These are phyloP conservation scores for Macrolepiota albuminosa DNA, from an alignment of 768 basidiomycete species.

Conservation along the genomic window DNA sequence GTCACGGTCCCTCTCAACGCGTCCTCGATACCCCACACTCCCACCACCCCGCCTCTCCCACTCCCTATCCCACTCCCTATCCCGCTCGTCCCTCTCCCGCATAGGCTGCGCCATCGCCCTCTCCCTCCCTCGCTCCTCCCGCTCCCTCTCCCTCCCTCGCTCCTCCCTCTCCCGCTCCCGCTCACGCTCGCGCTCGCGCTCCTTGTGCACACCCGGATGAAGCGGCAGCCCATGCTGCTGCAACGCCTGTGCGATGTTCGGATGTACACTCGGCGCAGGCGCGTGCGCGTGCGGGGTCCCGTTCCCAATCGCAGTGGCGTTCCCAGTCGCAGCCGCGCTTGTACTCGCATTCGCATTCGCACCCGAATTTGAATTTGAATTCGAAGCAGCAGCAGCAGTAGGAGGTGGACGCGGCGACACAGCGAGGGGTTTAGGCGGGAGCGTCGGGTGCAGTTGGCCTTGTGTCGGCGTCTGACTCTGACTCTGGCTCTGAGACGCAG, in stretches of 20 bases:
- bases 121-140: neutral
- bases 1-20: neutral
- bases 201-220: slow-evolving; percentile 7
- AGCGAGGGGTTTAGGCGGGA: slow-evolving; percentile 10
- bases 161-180: slow-evolving; percentile 1
- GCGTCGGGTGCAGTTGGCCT: slow-evolving; percentile 8
- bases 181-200: neutral
- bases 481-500: neutral
- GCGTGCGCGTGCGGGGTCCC: neutral
- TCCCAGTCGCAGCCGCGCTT: too few relatives aligned
- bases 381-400: too few relatives aligned
- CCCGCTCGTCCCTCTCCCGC: slow-evolving; percentile 12
- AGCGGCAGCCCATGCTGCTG: slow-evolving; percentile 8
- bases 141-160: neutral
- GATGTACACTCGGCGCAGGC: neutral
- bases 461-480: neutral
- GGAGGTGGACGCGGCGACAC: neutral
- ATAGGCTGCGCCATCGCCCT: slow-evolving; percentile 9
- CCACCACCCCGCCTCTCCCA: neutral
- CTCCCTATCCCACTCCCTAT: slow-evolving; percentile 2
- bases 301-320: neutral
- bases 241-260: slow-evolving; percentile 4
- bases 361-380: too few relatives aligned
- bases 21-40: neutral
- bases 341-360: neutral